Conservation (phyloP, 2,329 filamentous ascomycete genomes). For the Huntiella omanensis region DNA sequence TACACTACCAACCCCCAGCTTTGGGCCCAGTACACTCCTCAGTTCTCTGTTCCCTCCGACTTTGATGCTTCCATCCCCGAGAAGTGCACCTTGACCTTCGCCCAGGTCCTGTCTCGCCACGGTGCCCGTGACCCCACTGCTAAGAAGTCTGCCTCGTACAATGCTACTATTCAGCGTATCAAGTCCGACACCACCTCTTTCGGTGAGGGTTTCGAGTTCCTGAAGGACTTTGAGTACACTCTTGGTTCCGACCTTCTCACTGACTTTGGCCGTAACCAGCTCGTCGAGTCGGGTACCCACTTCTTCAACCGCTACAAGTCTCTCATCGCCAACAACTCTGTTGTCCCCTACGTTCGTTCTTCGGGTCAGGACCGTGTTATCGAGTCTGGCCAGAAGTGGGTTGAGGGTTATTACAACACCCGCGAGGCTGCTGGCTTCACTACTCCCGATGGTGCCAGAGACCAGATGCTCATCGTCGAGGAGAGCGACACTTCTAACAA, state of each 20-base stretch:
- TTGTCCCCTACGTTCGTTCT: slow-evolving; percentile 51
- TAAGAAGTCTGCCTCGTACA: slow-evolving; percentile 46
- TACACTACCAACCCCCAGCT: slow-evolving; percentile 6
- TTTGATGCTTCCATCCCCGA: slow-evolving; percentile 41
- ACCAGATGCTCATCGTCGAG: slow-evolving; percentile 46
- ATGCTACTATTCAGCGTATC: slow-evolving; percentile 43
- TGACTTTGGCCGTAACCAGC: slow-evolving; percentile 43
- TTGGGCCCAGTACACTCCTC: slow-evolving; percentile 88
- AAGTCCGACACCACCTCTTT: slow-evolving; percentile 38
- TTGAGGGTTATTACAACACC: slow-evolving; percentile 45
- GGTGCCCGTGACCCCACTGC: slow-evolving; percentile 65
- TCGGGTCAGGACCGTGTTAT: slow-evolving; percentile 54
- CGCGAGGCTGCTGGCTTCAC: slow-evolving; percentile 21
- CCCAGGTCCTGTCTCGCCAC: slow-evolving; percentile 64
- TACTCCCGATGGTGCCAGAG: slow-evolving; percentile 25
- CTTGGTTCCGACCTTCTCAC: slow-evolving; percentile 55
- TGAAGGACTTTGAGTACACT: slow-evolving; percentile 51
- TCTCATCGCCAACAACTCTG: slow-evolving; percentile 30
- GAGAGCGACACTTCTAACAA: slow-evolving; percentile 56
- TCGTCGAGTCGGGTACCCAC: slow-evolving; percentile 55
- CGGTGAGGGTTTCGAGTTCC: slow-evolving; percentile 45
- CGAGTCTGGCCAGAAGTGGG: slow-evolving; percentile 57
- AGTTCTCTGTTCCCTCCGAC: slow-evolving; percentile 53
- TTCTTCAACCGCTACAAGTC: slow-evolving; percentile 56
- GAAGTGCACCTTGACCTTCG: slow-evolving; percentile 61